These are phyloP conservation scores for Jimgerdemannia lactiflua DNA, from an alignment of 192 early-diverging fungal species.

Conservation along the genomic window DNA sequence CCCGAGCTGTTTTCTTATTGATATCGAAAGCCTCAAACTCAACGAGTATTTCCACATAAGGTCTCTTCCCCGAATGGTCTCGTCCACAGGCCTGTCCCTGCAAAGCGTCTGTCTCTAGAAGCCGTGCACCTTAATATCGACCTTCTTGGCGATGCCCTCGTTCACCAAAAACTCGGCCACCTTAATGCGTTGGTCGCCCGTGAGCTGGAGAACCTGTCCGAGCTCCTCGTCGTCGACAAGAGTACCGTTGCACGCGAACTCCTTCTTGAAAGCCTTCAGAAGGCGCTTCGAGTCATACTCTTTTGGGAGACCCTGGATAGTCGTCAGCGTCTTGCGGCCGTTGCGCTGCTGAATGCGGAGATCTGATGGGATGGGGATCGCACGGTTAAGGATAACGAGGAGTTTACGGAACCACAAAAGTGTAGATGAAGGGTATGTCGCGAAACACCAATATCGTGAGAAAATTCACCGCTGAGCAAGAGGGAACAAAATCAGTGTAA, in stretches of 20 bases:
- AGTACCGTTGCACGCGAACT: constrained; percentile 95
- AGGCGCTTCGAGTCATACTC: constrained; percentile 86
- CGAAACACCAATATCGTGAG: no score
- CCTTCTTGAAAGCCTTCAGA: constrained; percentile 95
- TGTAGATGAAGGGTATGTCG: no score
- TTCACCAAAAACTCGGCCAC: constrained; percentile 69
- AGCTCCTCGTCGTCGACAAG: constrained; percentile 87
- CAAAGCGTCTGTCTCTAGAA: constrained; percentile 58
- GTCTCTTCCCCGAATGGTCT: no score
- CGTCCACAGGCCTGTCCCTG: no score
- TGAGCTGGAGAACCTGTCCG: constrained; percentile 90
- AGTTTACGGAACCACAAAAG: not conserved
- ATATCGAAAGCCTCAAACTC: no score
- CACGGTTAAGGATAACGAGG: not conserved
- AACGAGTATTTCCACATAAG: no score
- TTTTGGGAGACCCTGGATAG: constrained; percentile 84
- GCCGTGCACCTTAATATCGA: constrained; percentile 87
- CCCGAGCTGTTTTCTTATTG: no score
- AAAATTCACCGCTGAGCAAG: not conserved
- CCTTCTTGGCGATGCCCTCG: constrained; percentile 76
- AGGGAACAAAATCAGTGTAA: not conserved
- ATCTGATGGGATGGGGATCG: constrained; percentile 49
- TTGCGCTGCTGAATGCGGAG: constrained; percentile 97
- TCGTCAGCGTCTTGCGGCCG: constrained; percentile 94
- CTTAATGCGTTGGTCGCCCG: constrained; percentile 90